These are phyloP conservation scores for Cantharellus anzutake DNA, from an alignment of 768 basidiomycete species.

Conservation along the genomic window DNA sequence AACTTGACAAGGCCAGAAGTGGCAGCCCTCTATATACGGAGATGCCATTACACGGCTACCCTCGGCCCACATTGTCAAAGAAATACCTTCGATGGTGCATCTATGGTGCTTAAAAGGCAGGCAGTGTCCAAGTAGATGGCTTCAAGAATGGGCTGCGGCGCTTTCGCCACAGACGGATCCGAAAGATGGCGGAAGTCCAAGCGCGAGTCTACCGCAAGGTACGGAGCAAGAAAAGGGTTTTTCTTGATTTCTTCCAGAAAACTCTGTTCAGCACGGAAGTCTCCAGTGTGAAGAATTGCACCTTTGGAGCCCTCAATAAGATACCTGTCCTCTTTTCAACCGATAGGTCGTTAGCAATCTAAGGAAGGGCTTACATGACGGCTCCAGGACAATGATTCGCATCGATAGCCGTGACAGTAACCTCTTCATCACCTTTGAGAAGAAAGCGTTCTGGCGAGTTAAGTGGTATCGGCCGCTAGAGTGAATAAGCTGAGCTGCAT, in stretches of 20 bases:
- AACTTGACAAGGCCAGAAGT: conserved; percentile 46
- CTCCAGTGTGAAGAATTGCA: conserved; percentile 79
- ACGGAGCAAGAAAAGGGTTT: conserved; percentile 57
- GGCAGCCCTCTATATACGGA: conserved; percentile 34
- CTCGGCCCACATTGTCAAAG: conserved; percentile 8
- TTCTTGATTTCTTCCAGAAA: conserved; percentile 47
- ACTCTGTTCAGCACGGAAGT: conserved; percentile 75
- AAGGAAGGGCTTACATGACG: conserved; percentile 42
- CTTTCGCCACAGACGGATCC: background rate
- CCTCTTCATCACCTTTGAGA: conserved; percentile 33
- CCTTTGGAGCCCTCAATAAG: conserved; percentile 53
- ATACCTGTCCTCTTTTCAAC: conserved; percentile 33
- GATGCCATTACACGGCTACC: conserved; percentile 10
- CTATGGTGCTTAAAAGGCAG: conserved; percentile 30
- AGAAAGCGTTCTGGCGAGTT: conserved; percentile 45
- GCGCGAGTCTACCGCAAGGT: conserved; percentile 25
- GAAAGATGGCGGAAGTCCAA: conserved; percentile 9
- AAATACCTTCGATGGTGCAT: conserved; percentile 41
- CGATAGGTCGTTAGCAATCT: background rate
- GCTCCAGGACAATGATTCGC: conserved; percentile 94
- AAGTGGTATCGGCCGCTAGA: conserved; percentile 37
- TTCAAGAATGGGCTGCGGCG: conserved; percentile 26
- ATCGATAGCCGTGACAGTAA: conserved; percentile 64
- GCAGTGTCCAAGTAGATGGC: conserved; percentile 77
- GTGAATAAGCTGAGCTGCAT: background rate